Conservation (phyloP, 2,329 filamentous ascomycete genomes). For the Fusarium transvaalense region DNA sequence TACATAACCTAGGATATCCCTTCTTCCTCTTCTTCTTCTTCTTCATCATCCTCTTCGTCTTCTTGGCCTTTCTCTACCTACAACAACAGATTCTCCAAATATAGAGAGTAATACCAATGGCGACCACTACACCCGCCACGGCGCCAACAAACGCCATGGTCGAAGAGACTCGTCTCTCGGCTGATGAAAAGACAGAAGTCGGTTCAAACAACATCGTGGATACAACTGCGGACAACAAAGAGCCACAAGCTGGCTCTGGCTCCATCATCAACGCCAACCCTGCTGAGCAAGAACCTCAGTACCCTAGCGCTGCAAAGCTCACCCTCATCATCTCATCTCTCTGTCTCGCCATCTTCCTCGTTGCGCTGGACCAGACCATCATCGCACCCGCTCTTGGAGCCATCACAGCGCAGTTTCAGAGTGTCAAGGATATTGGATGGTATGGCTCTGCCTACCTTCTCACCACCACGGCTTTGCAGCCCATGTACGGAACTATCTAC, state of each 20-base stretch:
- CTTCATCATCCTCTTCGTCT: no score
- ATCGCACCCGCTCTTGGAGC: constrained; percentile 65
- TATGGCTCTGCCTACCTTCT: constrained; percentile 64
- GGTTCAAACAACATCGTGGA: constrained; percentile 45
- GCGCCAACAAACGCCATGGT: constrained; percentile 32
- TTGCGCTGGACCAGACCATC: constrained; percentile 65
- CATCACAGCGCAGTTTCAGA: constrained; percentile 61
- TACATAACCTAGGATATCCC: constrained; percentile 1
- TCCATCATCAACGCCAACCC: constrained; percentile 14
- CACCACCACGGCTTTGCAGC: constrained; percentile 63
- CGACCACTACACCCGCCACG: constrained; percentile 28
- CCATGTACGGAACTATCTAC: constrained; percentile 64
- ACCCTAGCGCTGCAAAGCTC: constrained; percentile 58
- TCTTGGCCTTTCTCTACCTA: no score
- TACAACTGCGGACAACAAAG: constrained; percentile 28
- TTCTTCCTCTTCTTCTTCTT: background rate
- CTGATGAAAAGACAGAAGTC: constrained; percentile 51
- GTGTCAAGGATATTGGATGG: constrained; percentile 65
- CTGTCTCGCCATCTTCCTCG: constrained; percentile 62
- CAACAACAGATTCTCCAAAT: background rate
- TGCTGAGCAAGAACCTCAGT: constrained; percentile 42
- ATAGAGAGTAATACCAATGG: constrained; percentile 14
- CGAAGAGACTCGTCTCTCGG: constrained; percentile 47
- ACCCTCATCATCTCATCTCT: constrained; percentile 59
- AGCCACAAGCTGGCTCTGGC: constrained; percentile 20